These are phyloP conservation scores for Penicillium brasilianum DNA, from an alignment of 2,329 filamentous ascomycete species.

Conservation along the genomic window DNA sequence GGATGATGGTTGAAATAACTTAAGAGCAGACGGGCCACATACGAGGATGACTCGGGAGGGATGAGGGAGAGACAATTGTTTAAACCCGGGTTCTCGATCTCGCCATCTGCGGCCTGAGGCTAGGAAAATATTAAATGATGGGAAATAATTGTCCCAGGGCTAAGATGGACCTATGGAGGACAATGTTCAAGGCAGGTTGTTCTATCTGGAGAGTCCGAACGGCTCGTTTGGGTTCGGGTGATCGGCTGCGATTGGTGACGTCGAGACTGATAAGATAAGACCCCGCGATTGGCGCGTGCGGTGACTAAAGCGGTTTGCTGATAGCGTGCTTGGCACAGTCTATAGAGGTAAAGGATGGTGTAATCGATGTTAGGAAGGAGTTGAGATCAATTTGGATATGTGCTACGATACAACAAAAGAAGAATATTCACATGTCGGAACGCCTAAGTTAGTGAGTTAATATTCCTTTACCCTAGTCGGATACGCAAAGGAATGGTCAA, in stretches of 20 bases:
- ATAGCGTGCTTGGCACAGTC: slow-evolving; percentile 31
- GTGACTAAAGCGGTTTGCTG: slow-evolving; percentile 33
- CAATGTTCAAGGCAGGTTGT: not conserved
- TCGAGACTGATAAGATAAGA: slow-evolving; percentile 39
- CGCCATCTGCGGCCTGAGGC: slow-evolving; percentile 5
- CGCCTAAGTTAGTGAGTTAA: not conserved
- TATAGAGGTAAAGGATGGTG: not conserved
- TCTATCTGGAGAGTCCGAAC: not conserved
- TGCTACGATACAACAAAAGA: not conserved
- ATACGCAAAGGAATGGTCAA: not conserved
- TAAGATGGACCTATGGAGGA: not conserved
- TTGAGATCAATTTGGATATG: not conserved
- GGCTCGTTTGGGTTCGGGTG: not conserved
- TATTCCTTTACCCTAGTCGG: not conserved
- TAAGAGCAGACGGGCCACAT: not conserved
- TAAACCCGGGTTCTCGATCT: slow-evolving; percentile 8
- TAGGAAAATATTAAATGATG: not conserved
- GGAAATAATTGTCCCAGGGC: not conserved
- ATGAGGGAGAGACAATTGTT: not conserved
- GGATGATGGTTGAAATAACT: slow-evolving; percentile 1
- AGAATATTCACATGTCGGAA: not conserved
- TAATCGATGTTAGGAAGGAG: not conserved
- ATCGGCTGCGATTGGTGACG: slow-evolving; percentile 22
- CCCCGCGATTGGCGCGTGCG: slow-evolving; percentile 28
- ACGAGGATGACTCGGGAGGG: slow-evolving; percentile 10